These are phyloP conservation scores for Pelargonium fulgidum DNA, from an alignment of 441 rosid genomes.

Conservation along the genomic window DNA sequence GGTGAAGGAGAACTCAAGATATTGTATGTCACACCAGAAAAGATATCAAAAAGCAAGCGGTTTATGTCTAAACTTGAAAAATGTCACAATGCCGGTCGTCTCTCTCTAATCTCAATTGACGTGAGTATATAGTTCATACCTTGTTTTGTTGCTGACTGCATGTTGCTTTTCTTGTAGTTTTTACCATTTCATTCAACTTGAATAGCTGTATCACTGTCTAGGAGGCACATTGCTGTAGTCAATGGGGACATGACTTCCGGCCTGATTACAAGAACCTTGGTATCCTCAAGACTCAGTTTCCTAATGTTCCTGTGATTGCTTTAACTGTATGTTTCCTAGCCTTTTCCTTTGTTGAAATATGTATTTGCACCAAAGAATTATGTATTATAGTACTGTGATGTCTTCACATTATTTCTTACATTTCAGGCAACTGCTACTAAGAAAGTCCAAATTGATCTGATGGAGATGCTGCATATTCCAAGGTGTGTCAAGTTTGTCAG, in stretches of 20 bases:
- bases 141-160: neutral
- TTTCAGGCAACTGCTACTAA: conserved; percentile 94
- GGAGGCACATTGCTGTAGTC: conserved; percentile 99
- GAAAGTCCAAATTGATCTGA: conserved; percentile 83
- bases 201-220: conserved; percentile 36
- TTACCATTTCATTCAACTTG: conserved; percentile 10
- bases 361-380: neutral
- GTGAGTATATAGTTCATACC: conserved; percentile 37
- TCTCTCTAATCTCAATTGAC: conserved; percentile 81
- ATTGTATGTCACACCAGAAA: conserved; percentile 91
- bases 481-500: conserved; percentile 84
- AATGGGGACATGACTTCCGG: conserved; percentile 99
- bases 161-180: neutral
- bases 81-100: conserved; percentile 64
- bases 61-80: conserved; percentile 99
- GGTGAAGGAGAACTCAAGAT: conserved; percentile 78
- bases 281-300: conserved; percentile 91
- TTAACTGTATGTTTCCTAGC: conserved; percentile 58
- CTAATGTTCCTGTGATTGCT: conserved; percentile 78
- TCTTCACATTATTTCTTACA: conserved; percentile 16
- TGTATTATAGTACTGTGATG: conserved; percentile 13
- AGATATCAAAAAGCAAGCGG: conserved; percentile 94
- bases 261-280: conserved; percentile 97
- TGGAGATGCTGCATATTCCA: conserved; percentile 83
- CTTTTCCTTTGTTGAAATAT: conserved; percentile 1